Base-by-base conservation (phyloP, 2,329 filamentous ascomycete genomes). In the Anthostomella pinea region DNA sequence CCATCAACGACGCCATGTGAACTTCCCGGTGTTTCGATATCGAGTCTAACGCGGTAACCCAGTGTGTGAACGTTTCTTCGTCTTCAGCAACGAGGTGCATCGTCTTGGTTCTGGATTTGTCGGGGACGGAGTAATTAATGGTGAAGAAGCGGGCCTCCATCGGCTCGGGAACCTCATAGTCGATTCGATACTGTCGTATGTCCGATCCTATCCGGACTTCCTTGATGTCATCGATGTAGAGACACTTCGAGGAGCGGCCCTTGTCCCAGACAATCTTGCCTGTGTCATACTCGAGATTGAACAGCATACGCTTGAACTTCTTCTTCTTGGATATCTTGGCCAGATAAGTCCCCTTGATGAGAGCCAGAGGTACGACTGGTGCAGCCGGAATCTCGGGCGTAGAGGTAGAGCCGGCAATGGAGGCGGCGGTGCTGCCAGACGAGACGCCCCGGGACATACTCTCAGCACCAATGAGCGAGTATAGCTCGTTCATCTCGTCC, bases 221-320 rank as follows among this genome's bases (percentile, higher is more conserved):
- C 55, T 87, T 85, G 54, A 98, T 91, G 59, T 97, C 89, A 55
- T 98, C 93, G 45, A 98, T 87, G 61, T 95, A 94, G 47, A 98
- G 85, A 35, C 80, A 81, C 60, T 96, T 97, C 16, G 81, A 78
- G 1, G 85, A 82, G 22, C 87, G 81, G 7, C 75, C 79, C 30
- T 81, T 77, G 61, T 95, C 86, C 91, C 91, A 97, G 17, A 77
- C 85, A 16, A 98, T 86, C 62, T 89, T 93, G 43, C 86, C 90
- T 2, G 85, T 78, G 54, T 91, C 85, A 16, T 85, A 75, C 53
- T 97, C 88, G 16, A 97, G 79, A 34, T 83, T 79, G 21, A 83
- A 69, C 18, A 68, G 68, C 52, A 96, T 80, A 17, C 75, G 77
- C 58, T 93, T 88, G 36, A 75, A 69, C 50, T 74, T 82, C 60